phyloP scores from a whole-genome alignment of 2,329 filamentous ascomycete genomes.

The Pyricularia pennisetigena region DNA sequence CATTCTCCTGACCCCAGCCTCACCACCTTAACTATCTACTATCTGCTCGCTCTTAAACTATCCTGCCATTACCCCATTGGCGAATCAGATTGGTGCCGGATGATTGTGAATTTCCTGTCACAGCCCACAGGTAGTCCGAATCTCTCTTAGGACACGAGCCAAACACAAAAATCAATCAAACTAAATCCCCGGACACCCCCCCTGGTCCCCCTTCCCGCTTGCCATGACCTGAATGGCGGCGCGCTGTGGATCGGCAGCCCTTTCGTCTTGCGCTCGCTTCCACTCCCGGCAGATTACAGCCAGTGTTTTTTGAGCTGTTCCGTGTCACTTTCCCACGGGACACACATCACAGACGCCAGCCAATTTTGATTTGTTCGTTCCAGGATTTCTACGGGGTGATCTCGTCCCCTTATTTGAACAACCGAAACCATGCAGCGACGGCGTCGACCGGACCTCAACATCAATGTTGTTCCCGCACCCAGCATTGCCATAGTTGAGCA shows the following conservation, averaged over 20 bases:
- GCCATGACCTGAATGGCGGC: background rate
- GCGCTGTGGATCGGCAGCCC: background rate
- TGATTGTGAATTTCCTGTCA: background rate
- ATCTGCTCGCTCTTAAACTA: background rate
- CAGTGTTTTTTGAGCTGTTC: background rate
- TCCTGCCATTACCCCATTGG: background rate
- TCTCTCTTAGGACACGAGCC: background rate
- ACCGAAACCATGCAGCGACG: constrained; percentile 6
- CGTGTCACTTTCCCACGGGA: background rate
- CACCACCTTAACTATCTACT: background rate
- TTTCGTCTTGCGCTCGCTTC: background rate
- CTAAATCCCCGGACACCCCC: background rate
- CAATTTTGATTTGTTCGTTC: background rate
- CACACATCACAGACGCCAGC: background rate
- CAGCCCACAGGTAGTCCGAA: background rate
- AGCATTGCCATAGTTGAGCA: constrained; percentile 8
- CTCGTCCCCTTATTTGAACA: background rate
- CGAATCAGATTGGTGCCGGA: background rate
- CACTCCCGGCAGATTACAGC: background rate
- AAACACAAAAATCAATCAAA: background rate
- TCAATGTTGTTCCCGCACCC: constrained; percentile 14
- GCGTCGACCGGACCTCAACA: constrained; percentile 26
- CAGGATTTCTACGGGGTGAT: background rate
- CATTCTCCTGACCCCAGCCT: background rate
- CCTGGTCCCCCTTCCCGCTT: background rate